Base-by-base conservation (phyloP, 2,329 filamentous ascomycete genomes). In the Epichloe uncinata region DNA sequence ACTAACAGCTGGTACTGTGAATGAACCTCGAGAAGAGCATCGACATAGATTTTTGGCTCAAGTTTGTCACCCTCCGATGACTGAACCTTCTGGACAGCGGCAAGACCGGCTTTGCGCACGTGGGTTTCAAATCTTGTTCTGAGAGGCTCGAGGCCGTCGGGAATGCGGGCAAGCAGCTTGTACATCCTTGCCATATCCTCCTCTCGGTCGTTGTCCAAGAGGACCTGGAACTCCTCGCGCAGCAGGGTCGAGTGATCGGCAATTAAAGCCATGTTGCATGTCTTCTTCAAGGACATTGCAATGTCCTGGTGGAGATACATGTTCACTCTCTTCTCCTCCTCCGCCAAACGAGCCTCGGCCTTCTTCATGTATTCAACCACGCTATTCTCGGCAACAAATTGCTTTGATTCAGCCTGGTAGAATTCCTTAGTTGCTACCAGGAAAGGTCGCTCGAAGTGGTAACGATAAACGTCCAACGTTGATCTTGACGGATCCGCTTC, bases 301-400 rank as follows among this genome's bases (percentile, higher is more conserved):
- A 97, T 96, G 66, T 98, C 93, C 36, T 82, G 80, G 61, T 97
- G 88, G 43, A 98, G 75, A 62, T 95, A 98, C 62, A 97, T 81
- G 56, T 82, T 82, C 9, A 98, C 93, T 26, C 93, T 87, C 63
- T 91, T 87, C 69, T 95, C 93, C 67, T 98, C 93, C 67, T 98
- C 93, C 7, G 87, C 81, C 53, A 98, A 70, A 34, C 93, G 83
- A 41, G 81, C 70, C 69, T 97, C 91, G 0, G 93, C 94, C 77
- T 98, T 98, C 75, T 97, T 97, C 93, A 98, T 97, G 70, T 97
- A 98, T 63, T 98, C 93, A 35, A 98, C 90, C 4, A 98, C 89
- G 55, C 86, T 95, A 65, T 98, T 98, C 66, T 97, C 91, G 11
- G 89, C 87, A 35, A 98, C 81, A 63, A 98, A 98, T 55, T 89